These are phyloP conservation scores for Populus tomentosa DNA, from an alignment of 441 rosid genomes.

Conservation along the genomic window DNA sequence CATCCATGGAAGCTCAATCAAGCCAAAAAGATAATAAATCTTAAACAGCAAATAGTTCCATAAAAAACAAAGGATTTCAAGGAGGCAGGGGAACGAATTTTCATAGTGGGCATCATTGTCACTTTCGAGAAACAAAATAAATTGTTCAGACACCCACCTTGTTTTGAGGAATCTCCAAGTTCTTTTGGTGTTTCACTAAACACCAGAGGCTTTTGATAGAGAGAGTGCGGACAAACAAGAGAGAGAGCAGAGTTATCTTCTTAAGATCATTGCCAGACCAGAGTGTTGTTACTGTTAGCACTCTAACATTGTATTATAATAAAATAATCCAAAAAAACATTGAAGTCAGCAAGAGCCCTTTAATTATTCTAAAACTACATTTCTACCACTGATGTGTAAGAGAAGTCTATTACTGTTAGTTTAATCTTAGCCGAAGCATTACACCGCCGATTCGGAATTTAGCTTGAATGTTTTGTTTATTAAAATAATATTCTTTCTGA, in stretches of 20 bases:
- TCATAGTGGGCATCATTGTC: not conserved
- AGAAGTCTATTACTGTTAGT: slow-evolving; percentile 3
- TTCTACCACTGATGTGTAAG: not conserved
- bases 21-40: slow-evolving; percentile 2
- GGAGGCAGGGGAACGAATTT: not conserved
- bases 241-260: not conserved
- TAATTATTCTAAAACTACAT: slow-evolving; percentile 3
- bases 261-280: not conserved
- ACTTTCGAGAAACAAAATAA: slow-evolving; percentile 1
- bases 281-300: not conserved
- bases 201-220: slow-evolving; percentile 1
- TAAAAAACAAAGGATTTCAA: slow-evolving; percentile 5
- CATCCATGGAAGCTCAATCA: slow-evolving; percentile 6
- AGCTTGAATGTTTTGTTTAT: too few species aligned
- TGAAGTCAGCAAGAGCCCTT: not conserved
- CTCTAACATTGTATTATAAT: not conserved
- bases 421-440: not conserved
- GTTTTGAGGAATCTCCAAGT: slow-evolving; percentile 19
- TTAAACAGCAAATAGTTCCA: not conserved
- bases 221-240: not conserved
- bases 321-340: not conserved
- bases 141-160: slow-evolving; percentile 14
- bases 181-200: not conserved
- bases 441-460: too few species aligned
- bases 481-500: too few species aligned